Evolutionary conservation across 2,329 filamentous ascomycete species (phyloP), one percentile per base, ranked within the genome.

Genomic region (Talaromyces marneffei): DNA sequence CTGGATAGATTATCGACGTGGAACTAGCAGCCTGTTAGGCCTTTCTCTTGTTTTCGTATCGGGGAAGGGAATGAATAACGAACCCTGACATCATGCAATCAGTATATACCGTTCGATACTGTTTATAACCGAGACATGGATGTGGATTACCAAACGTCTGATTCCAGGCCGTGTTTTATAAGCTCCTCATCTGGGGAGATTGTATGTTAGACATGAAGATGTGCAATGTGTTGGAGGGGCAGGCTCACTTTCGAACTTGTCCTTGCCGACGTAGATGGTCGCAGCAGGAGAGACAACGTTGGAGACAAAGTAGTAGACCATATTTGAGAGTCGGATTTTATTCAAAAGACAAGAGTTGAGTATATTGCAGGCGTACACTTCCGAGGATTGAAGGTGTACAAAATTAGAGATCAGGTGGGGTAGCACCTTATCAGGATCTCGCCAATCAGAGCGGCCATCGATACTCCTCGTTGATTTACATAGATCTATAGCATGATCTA

Each of bases 251-350:
- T 99, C 94, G 69, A 94, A 92, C 79, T 99, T 99, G 82, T 99
- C 94, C 78, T 97, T 99, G 76, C 94, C 94, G 63, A 97, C 91
- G 74, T 99, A 99, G 71, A 99, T 87, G 73, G 88, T 92, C 44
- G 91, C 93, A 33, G 91, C 74, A 1, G 94, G 93, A 12, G 87
- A 83, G 40, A 96, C 91, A 44, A 87, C 86, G 64, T 85, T 93
- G 27, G 93, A 97, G 1, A 87, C 94, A 75, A 94, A 97, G 77
- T 97, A 97, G 79, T 90, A 96, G 52, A 99, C 94, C 94, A 99
- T 95, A 29, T 71, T 76, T 33, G 10, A 33, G 9, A 23, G 6
- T 31, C 12, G 4, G 44, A n/a, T 2, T 20, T 12, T n/a, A n/a
- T 50, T 42, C 40, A 23, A 14, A 23, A 10, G 29, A 16, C 6